Evolutionary conservation across 495 filamentous ascomycete genomes (phyloP).

Genomic region (Annulohypoxylon maeteangense): DNA sequence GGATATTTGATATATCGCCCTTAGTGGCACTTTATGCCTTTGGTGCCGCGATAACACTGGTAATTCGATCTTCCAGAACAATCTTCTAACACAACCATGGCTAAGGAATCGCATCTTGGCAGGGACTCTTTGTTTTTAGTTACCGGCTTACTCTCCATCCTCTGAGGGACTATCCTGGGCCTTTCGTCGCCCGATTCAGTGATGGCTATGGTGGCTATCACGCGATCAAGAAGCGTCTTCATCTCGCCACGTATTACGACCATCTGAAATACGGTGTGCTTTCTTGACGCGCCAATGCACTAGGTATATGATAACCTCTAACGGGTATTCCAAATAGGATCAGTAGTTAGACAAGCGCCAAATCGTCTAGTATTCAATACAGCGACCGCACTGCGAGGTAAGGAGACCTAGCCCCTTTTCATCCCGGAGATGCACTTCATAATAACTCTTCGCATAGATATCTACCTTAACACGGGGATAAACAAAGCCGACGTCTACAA

Average conservation of each 20-base stretch:
- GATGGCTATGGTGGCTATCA: conserved; percentile 4
- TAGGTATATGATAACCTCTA: background rate
- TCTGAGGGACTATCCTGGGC: background rate
- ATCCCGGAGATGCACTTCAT: background rate
- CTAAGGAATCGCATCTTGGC: background rate
- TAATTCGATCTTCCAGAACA: background rate
- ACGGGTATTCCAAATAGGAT: background rate
- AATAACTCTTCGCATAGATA: background rate
- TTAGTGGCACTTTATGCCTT: background rate
- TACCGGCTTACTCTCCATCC: background rate
- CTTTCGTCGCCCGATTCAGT: background rate
- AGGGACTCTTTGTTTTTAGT: background rate
- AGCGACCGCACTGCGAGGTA: background rate
- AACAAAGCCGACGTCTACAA: background rate
- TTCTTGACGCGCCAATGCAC: background rate
- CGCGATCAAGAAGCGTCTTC: background rate
- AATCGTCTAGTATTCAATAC: conserved; percentile 4
- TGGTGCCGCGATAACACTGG: background rate
- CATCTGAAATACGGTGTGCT: background rate
- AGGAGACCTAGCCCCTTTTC: background rate
- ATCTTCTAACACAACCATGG: background rate
- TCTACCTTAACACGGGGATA: background rate
- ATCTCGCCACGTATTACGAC: conserved; percentile 1
- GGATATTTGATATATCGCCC: background rate
- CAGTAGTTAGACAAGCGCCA: background rate